Base-by-base conservation (phyloP, 768 basidiomycete species). In the Lactifluus piperatus region DNA sequence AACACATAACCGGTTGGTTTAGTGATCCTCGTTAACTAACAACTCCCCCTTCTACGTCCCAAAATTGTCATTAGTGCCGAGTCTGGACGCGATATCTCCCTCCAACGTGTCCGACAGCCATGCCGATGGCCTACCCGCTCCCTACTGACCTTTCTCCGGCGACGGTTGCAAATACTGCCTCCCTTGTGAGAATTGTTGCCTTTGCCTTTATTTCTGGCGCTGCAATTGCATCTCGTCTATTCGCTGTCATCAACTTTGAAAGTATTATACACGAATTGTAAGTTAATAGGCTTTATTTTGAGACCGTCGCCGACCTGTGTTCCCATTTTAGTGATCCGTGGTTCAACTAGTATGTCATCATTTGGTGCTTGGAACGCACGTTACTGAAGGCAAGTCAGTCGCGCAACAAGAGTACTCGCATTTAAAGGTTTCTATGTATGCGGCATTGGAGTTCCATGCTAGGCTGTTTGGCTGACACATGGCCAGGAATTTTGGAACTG, bases 261-360 rank as follows among this genome's bases (percentile, higher is more conserved):
- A 95, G 93, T 79, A 93, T 99, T 68, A 98, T 99, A 67, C 95
- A 98, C 73, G 97, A 98, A 79, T 98, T 97, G 94, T 97, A 64
- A 66, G 93, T 81, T 47, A 4, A 4, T 24, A 53, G 1, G 4
- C 20, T 4, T 45, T 9, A 46, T 22, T 32, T 13, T 46, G 18
- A 49, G 45, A 37, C 30, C 45, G 27, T 46, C 56, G 34, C 37
- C 24, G 47, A 57, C 37, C 10, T 39, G 22, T 44, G 3, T 4
- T 58, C 18, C 5, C 11, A 22, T 16, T 45, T 44, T 13, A 95
- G 94, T 70, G 94, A 97, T 69, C 93, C 94, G 64, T 98, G 97
- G 97, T 98, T 99, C 75, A 98, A 99, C 74, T 98, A 89, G 93
- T 97, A 71, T 73, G 91, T 83, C 20, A 14, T 22, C 18, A 8